Conservation (phyloP, 768 basidiomycete genomes). For the Harrya chromipes region DNA sequence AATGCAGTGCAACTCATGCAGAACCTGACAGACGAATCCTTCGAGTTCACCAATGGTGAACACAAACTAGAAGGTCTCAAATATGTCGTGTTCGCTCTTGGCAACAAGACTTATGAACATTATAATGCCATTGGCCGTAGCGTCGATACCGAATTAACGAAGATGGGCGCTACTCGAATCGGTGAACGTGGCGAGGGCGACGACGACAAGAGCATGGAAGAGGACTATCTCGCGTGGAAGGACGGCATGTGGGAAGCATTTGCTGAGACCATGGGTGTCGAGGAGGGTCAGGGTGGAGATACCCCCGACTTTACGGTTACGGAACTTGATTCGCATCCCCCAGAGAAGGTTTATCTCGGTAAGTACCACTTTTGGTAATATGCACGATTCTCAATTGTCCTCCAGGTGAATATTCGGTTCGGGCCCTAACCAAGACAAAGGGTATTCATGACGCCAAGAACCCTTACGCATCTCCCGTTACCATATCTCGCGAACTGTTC, state of each 20-base stretch:
- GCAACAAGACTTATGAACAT: slow-evolving; percentile 93
- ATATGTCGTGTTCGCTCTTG: slow-evolving; percentile 93
- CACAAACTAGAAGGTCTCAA: slow-evolving; percentile 79
- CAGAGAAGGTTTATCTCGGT: slow-evolving; percentile 94
- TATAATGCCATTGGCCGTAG: slow-evolving; percentile 88
- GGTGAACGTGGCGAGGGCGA: slow-evolving; percentile 95
- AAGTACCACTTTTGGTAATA: slow-evolving; percentile 21
- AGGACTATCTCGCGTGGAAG: slow-evolving; percentile 99
- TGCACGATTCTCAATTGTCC: background rate
- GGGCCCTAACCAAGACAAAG: slow-evolving; percentile 88
- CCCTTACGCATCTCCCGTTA: slow-evolving; percentile 86
- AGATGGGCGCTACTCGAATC: slow-evolving; percentile 82
- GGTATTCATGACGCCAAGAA: slow-evolving; percentile 99
- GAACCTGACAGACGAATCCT: slow-evolving; percentile 81
- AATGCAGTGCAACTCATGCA: slow-evolving; percentile 95
- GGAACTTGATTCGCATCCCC: slow-evolving; percentile 69
- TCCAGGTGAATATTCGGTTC: slow-evolving; percentile 89
- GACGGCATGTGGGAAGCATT: slow-evolving; percentile 96
- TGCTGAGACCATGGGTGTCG: slow-evolving; percentile 76
- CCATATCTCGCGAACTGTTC: slow-evolving; percentile 81
- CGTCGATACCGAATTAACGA: slow-evolving; percentile 67
- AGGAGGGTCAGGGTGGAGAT: slow-evolving; percentile 96
- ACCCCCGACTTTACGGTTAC: slow-evolving; percentile 90
- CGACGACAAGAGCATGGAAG: slow-evolving; percentile 99
- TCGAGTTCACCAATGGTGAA: slow-evolving; percentile 81